phyloP scores from a whole-genome alignment of 768 basidiomycete species.

The Daedaleopsis nitida region DNA sequence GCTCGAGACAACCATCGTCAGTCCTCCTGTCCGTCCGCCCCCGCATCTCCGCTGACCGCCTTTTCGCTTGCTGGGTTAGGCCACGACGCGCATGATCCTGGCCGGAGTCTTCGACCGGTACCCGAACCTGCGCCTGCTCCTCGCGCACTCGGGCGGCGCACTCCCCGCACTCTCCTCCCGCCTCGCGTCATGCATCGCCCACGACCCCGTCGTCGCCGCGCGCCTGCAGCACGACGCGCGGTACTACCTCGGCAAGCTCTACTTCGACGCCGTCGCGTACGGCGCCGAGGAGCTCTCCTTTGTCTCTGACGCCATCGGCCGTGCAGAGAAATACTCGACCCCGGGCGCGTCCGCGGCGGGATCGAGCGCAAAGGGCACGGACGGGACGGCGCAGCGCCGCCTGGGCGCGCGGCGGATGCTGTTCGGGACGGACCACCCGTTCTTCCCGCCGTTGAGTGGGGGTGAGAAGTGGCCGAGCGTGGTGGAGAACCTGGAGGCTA shows the following conservation, averaged over 20 bases:
- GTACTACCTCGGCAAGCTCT: constrained; percentile 79
- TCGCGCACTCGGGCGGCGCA: constrained; percentile 88
- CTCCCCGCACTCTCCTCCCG: constrained; percentile 84
- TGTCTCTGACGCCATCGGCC: constrained; percentile 67
- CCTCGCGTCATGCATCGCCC: constrained; percentile 80
- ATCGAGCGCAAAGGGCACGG: constrained; percentile 12
- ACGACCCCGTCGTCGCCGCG: constrained; percentile 78
- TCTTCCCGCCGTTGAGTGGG: constrained; percentile 79
- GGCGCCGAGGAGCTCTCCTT: constrained; percentile 84
- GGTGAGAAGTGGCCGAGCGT: constrained; percentile 83
- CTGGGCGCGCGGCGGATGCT: constrained; percentile 63
- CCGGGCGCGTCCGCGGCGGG: constrained; percentile 16
- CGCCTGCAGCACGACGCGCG: constrained; percentile 81
- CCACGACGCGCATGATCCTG: constrained; percentile 78
- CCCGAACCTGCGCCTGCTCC: constrained; percentile 71
- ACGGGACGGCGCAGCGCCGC: constrained; percentile 37
- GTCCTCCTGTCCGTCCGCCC: constrained; percentile 29
- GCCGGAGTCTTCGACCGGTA: constrained; percentile 80
- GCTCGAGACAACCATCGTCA: constrained; percentile 84
- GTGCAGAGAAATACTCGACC: constrained; percentile 50
- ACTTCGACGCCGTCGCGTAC: constrained; percentile 87
- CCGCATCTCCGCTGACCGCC: neutral
- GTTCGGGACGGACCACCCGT: constrained; percentile 89
- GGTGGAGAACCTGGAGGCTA: constrained; percentile 82
- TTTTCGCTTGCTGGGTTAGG: constrained; percentile 34